phyloP scores from a whole-genome alignment of 2,329 filamentous ascomycete genomes.

The Claviceps digitariae region DNA sequence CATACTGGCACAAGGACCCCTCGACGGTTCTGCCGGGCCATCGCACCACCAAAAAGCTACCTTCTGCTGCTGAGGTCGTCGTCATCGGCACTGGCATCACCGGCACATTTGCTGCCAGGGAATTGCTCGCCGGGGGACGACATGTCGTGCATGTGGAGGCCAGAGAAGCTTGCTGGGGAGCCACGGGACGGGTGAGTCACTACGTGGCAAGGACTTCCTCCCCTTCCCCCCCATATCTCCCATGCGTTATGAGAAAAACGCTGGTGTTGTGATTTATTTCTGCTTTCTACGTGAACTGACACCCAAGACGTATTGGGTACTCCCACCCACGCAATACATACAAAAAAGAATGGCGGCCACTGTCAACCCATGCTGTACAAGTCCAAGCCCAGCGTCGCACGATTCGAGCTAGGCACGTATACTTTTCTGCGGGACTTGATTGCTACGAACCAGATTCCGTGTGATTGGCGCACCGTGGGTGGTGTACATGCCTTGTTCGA shows the following conservation, averaged over 20 bases:
- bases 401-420: constrained; percentile 62
- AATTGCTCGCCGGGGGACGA: constrained; percentile 37
- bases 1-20: constrained; percentile 63
- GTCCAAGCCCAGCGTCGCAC: constrained; percentile 43
- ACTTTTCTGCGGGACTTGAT: constrained; percentile 45
- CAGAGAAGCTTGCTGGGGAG: constrained; percentile 67
- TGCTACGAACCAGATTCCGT: constrained; percentile 42
- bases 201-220: no score
- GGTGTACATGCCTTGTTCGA: constrained; percentile 54
- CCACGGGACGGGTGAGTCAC: constrained; percentile 66
- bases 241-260: no score
- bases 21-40: constrained; percentile 53
- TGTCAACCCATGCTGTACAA: constrained; percentile 61
- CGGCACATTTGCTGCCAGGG: constrained; percentile 56
- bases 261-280: neutral
- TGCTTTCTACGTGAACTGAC: no score
- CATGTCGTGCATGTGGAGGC: constrained; percentile 64
- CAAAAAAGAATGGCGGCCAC: constrained; percentile 53
- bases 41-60: constrained; percentile 50
- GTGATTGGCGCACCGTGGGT: constrained; percentile 52
- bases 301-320: no score
- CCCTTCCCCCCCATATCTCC: no score
- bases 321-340: no score
- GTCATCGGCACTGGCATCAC: constrained; percentile 67
- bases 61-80: constrained; percentile 50